Evolutionary conservation across 331 rosid species (phyloP), one percentile per base, ranked within the genome.

Genomic region (Cydonia oblonga): DNA sequence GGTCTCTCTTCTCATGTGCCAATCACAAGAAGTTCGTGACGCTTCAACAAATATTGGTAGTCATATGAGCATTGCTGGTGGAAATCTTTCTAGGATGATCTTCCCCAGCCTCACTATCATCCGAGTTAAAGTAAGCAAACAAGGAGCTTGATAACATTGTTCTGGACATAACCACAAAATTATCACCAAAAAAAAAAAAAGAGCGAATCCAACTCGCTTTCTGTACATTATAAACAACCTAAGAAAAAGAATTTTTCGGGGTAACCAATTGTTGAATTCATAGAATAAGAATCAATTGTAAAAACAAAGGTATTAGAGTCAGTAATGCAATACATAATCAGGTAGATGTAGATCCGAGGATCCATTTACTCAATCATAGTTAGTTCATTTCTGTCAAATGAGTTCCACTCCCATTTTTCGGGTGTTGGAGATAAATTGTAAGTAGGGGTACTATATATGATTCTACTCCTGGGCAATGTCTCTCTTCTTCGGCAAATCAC

Each of bases 1-100:
- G 53, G 53, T 15, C 53, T 2, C 53, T 46, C 53, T n/a, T n/a
- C n/a, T n/a, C n/a, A n/a, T n/a, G n/a, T n/a, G n/a, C n/a, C n/a
- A n/a, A n/a, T n/a, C n/a, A n/a, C n/a, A n/a, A n/a, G n/a, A n/a
- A n/a, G n/a, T n/a, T n/a, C 1, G 8, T 5, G n/a, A 46, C n/a
- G 3, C 96, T 86, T 54, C 81, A 75, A 54, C 92, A 86, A 40
- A 81, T 25, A 74, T 84, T 86, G 77, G 80, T 5, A 54, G 58
- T 78, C 67, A 71, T 89, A 57, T 72, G 80, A 9, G 80, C 64
- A 53, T 67, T 70, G 35, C 66, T 68, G 29, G 52, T 63, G 76
- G 80, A 63, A 69, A 58, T 81, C 79, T 63, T 82, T 76, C 40
- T 81, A 20, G 81, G 83, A 66, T 8, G 61, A 81, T 78, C 86